Conservation (phyloP, 495 filamentous ascomycete genomes). For the Penicillium angulare region DNA sequence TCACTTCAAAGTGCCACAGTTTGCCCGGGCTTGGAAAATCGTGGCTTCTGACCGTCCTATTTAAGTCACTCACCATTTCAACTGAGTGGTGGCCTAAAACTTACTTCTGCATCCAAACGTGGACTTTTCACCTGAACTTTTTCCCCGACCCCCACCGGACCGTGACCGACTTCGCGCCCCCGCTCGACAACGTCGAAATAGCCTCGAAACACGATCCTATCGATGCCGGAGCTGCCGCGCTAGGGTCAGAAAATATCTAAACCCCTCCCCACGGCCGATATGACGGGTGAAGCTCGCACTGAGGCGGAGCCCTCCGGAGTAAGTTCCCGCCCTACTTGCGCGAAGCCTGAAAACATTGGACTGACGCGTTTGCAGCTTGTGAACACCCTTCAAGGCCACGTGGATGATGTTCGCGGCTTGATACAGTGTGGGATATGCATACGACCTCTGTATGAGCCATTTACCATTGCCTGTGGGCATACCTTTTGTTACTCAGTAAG, state of each 20-base stretch:
- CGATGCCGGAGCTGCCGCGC: constrained; percentile 4
- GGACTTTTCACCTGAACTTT: constrained; percentile 14
- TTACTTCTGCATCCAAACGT: neutral
- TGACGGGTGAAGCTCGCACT: constrained; percentile 13
- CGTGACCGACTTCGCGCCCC: constrained; percentile 13
- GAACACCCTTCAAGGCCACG: constrained; percentile 48
- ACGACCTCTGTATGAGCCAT: constrained; percentile 69
- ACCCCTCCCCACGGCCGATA: constrained; percentile 2
- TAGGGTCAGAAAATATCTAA: neutral
- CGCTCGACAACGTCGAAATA: constrained; percentile 12
- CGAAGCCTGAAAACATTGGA: constrained; percentile 4
- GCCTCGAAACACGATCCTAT: constrained; percentile 4
- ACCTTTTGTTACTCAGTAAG: constrained; percentile 72
- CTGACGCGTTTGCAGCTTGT: constrained; percentile 34
- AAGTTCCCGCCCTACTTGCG: constrained; percentile 9
- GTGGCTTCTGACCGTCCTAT: neutral
- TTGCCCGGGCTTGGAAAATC: neutral
- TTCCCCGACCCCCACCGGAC: constrained; percentile 22
- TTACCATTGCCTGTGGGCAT: constrained; percentile 68
- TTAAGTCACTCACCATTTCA: neutral
- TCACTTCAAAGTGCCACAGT: neutral
- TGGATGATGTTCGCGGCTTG: constrained; percentile 48
- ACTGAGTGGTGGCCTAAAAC: neutral
- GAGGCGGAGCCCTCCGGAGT: constrained; percentile 33
- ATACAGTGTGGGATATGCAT: constrained; percentile 70